Conservation (phyloP, 2,329 filamentous ascomycete genomes). For the Fusarium albosuccineum region DNA sequence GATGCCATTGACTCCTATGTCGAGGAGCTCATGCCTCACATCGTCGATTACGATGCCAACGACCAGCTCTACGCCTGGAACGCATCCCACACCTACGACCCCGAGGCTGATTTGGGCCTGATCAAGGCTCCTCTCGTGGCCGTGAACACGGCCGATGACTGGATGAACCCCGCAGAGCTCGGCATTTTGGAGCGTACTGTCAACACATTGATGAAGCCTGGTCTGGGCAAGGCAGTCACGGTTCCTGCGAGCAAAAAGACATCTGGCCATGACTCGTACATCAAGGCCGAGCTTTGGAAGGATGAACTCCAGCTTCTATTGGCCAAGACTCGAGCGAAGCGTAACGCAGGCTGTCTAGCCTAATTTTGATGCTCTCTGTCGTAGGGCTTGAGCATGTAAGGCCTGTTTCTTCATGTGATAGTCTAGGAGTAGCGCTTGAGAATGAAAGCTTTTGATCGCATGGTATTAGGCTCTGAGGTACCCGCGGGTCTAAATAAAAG, state of each 20-base stretch:
- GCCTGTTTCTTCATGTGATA: too few relatives aligned
- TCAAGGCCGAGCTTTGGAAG: conserved; percentile 30
- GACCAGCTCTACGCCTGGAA: conserved; percentile 33
- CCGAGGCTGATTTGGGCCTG: conserved; percentile 1
- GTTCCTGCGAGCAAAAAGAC: conserved; percentile 23
- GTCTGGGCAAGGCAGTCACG: background rate
- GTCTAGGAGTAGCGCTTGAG: too few relatives aligned
- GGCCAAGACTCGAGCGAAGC: background rate
- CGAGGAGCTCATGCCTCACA: conserved; percentile 1
- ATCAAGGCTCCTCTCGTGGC: conserved; percentile 29
- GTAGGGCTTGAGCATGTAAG: too few relatives aligned
- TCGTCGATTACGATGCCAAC: conserved; percentile 20
- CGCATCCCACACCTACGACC: conserved; percentile 13
- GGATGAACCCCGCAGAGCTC: conserved; percentile 24
- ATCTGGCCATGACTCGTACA: conserved; percentile 26
- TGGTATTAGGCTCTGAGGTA: too few relatives aligned
- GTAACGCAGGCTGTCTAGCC: too few relatives aligned
- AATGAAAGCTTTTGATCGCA: too few relatives aligned
- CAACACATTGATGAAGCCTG: conserved; percentile 12
- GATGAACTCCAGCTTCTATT: conserved; percentile 14
- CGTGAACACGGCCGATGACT: conserved; percentile 30
- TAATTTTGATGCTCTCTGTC: too few relatives aligned
- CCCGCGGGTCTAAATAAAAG: too few relatives aligned
- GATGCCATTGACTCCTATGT: conserved; percentile 17
- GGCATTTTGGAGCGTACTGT: conserved; percentile 16